These are phyloP conservation scores for Cyberlindnera amylophila DNA, from an alignment of 805 yeast species.

Conservation along the genomic window DNA sequence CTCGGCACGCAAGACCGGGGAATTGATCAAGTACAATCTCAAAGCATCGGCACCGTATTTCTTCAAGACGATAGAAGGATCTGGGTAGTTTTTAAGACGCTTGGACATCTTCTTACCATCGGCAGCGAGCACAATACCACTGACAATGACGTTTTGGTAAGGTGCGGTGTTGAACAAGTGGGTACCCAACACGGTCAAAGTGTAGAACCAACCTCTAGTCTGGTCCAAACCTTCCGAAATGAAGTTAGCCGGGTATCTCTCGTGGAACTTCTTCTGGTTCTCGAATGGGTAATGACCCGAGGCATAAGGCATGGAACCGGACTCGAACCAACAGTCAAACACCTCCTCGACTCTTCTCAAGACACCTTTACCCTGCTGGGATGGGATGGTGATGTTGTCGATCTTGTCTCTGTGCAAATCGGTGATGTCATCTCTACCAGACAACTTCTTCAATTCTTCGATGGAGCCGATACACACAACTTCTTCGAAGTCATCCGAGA, in stretches of 20 bases:
- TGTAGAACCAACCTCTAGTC: constrained; percentile 99
- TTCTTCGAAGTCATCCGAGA: constrained; percentile 87
- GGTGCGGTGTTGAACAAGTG: constrained; percentile 92
- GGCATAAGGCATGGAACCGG: constrained; percentile 99
- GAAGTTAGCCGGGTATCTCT: constrained; percentile 93
- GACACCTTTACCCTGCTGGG: constrained; percentile 80
- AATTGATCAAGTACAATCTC: constrained; percentile 91
- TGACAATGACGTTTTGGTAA: constrained; percentile 89
- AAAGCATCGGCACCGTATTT: constrained; percentile 97
- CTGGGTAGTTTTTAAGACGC: constrained; percentile 96
- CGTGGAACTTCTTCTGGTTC: constrained; percentile 61
- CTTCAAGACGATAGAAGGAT: constrained; percentile 76
- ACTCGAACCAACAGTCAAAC: constrained; percentile 99
- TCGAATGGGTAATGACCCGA: constrained; percentile 97
- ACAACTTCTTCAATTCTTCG: constrained; percentile 76
- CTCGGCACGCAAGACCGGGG: constrained; percentile 97
- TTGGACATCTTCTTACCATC: constrained; percentile 99
- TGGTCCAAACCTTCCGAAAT: constrained; percentile 99
- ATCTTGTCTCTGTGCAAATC: constrained; percentile 94
- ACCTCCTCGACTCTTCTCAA: constrained; percentile 94
- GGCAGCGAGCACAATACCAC: constrained; percentile 94
- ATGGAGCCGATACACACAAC: constrained; percentile 91
- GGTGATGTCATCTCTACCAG: constrained; percentile 76
- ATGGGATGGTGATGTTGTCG: constrained; percentile 90
- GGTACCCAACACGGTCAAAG: constrained; percentile 91